Conservation (phyloP, 371 early-diverging fungal genomes). For the Mortierella sp. region DNA sequence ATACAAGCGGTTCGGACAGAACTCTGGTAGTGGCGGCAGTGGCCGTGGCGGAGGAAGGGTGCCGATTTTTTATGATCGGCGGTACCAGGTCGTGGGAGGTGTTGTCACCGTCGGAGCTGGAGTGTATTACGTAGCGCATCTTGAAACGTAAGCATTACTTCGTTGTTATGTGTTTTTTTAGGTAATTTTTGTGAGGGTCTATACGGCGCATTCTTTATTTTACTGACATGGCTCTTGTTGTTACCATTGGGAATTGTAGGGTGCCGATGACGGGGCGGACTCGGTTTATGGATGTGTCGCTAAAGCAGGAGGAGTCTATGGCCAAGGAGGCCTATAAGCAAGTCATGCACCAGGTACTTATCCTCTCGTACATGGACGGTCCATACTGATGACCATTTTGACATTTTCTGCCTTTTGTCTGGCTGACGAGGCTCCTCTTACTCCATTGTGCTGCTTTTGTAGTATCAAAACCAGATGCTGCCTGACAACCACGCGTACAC, state of each 20-base stretch:
- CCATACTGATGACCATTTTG: no score
- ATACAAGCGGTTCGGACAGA: slow-evolving; percentile 53
- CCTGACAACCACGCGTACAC: slow-evolving; percentile 73
- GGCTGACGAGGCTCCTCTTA: neutral
- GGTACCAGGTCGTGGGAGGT: slow-evolving; percentile 41
- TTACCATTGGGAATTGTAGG: slow-evolving; percentile 11
- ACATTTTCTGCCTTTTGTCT: neutral
- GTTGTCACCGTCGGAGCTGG: slow-evolving; percentile 54
- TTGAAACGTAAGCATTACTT: slow-evolving; percentile 59
- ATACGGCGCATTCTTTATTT: neutral
- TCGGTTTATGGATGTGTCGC: slow-evolving; percentile 74
- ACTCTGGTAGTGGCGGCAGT: neutral
- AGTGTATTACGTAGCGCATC: slow-evolving; percentile 73
- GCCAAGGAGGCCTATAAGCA: slow-evolving; percentile 77
- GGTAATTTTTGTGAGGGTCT: neutral
- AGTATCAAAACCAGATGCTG: slow-evolving; percentile 72
- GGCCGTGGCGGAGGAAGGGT: slow-evolving; percentile 15
- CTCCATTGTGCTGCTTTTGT: neutral
- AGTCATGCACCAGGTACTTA: slow-evolving; percentile 64
- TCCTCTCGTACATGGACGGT: no score
- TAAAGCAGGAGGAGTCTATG: slow-evolving; percentile 72
- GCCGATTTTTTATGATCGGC: slow-evolving; percentile 35
- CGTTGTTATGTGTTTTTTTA: slow-evolving; percentile 14
- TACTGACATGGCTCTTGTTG: neutral
- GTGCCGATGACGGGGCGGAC: slow-evolving; percentile 75